These are phyloP conservation scores for Pseudogymnoascus sp. DNA, from an alignment of 2,329 filamentous ascomycete genomes.

Conservation along the genomic window DNA sequence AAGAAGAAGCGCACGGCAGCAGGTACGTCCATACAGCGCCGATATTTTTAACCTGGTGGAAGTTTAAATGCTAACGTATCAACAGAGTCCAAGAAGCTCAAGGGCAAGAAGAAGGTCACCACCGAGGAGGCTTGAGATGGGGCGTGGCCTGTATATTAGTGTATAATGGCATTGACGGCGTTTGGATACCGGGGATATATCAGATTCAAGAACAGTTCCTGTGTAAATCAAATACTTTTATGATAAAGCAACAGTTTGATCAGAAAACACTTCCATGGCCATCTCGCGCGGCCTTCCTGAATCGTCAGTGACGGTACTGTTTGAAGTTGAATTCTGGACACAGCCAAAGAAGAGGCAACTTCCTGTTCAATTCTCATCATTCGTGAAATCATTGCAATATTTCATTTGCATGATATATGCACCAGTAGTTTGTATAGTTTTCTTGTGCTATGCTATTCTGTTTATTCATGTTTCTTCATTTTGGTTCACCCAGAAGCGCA, in stretches of 20 bases:
- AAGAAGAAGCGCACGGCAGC: constrained; percentile 72
- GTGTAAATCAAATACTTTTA: constrained; percentile 7
- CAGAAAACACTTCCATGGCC: not conserved
- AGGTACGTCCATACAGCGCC: constrained; percentile 23
- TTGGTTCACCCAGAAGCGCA: not conserved
- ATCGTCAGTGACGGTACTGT: not conserved
- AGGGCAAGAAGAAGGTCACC: constrained; percentile 34
- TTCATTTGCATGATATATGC: not conserved
- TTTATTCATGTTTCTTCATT: not conserved
- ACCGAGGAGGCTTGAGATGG: not conserved
- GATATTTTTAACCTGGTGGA: not conserved
- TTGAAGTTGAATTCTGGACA: not conserved
- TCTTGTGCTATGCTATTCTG: not conserved
- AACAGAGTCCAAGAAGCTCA: constrained; percentile 38
- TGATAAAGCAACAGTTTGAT: not conserved
- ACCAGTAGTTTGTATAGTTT: not conserved
- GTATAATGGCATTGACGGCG: constrained; percentile 23
- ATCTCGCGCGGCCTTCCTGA: not conserved
- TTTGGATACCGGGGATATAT: constrained; percentile 18
- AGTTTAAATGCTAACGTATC: constrained; percentile 11
- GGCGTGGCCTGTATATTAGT: constrained; percentile 18
- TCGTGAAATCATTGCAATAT: not conserved
- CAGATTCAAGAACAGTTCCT: constrained; percentile 7
- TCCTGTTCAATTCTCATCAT: not conserved
- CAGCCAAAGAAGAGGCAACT: not conserved